phyloP scores from a whole-genome alignment of 257 asterid genomes.

The Gardenia jasminoides region DNA sequence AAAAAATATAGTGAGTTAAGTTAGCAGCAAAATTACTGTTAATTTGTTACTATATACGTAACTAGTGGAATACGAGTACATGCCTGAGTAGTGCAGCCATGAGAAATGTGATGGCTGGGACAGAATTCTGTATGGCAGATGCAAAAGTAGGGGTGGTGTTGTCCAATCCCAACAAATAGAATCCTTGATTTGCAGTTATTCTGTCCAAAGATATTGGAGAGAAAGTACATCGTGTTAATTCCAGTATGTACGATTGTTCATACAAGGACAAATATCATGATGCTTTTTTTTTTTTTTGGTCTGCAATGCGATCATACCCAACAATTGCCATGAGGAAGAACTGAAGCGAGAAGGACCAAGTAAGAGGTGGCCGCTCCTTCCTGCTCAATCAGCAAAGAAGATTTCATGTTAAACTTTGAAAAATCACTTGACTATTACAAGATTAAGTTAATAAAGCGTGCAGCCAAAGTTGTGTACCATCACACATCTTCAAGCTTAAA shows the following conservation, averaged over 20 bases:
- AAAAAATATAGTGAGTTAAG: not conserved
- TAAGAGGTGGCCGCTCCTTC: constrained; percentile 88
- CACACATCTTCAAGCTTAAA: not conserved
- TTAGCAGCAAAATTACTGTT: not conserved
- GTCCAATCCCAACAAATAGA: constrained; percentile 91
- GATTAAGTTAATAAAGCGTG: not conserved
- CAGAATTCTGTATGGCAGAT: constrained; percentile 93
- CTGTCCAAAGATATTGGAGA: constrained; percentile 26
- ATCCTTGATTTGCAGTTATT: constrained; percentile 94
- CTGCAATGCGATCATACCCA: constrained; percentile 52
- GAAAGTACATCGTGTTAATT: not conserved
- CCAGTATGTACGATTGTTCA: not conserved
- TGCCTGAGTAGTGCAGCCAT: constrained; percentile 88
- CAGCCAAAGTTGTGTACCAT: not conserved
- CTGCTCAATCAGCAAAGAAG: constrained; percentile 36
- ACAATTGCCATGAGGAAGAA: constrained; percentile 91
- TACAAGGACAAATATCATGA: not conserved
- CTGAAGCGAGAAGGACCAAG: constrained; percentile 62
- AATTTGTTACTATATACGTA: not conserved
- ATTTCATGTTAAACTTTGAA: not conserved
- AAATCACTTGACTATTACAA: not conserved
- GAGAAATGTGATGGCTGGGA: constrained; percentile 95
- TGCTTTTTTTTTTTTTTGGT: not conserved
- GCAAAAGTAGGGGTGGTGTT: constrained; percentile 96
- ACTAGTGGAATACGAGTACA: not conserved